phyloP scores from a whole-genome alignment of 768 basidiomycete species.

The Serendipita sp. region DNA sequence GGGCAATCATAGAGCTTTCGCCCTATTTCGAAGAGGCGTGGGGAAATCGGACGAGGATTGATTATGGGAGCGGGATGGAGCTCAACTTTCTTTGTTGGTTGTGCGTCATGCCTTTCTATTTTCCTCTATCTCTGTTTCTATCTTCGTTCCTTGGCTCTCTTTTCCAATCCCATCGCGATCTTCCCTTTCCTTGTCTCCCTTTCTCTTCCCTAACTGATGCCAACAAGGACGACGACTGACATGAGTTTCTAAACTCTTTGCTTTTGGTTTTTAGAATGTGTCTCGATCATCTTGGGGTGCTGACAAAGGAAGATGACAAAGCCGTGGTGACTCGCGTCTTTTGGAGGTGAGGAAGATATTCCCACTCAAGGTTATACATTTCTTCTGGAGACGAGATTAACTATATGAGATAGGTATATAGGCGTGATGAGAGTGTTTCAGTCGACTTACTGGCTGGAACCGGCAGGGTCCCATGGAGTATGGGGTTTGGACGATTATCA shows the following conservation, averaged over 20 bases:
- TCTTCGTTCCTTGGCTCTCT: no score
- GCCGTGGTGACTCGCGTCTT: conserved; percentile 74
- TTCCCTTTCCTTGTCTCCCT: no score
- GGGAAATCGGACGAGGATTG: conserved; percentile 84
- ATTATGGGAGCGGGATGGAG: conserved; percentile 99
- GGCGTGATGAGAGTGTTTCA: conserved; percentile 74
- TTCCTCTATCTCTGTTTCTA: no score
- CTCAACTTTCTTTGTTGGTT: conserved; percentile 94
- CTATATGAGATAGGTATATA: conserved; percentile 36
- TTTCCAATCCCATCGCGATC: no score
- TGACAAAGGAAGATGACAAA: conserved; percentile 47
- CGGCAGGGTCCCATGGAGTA: conserved; percentile 97
- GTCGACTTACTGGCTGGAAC: conserved; percentile 93
- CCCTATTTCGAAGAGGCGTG: conserved; percentile 75
- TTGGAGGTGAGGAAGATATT: conserved; percentile 46
- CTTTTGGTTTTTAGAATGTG: conserved; percentile 67
- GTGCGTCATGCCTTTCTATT: conserved; percentile 31
- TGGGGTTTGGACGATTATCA: conserved; percentile 98
- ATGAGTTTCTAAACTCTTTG: no score
- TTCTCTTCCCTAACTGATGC: no score
- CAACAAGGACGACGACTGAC: neutral
- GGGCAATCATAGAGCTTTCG: conserved; percentile 51
- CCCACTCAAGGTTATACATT: neutral
- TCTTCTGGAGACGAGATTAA: neutral
- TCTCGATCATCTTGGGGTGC: conserved; percentile 51